Evolutionary conservation across 1,139 yeast species (phyloP).

Genomic region (Eremothecium gossypii): DNA sequence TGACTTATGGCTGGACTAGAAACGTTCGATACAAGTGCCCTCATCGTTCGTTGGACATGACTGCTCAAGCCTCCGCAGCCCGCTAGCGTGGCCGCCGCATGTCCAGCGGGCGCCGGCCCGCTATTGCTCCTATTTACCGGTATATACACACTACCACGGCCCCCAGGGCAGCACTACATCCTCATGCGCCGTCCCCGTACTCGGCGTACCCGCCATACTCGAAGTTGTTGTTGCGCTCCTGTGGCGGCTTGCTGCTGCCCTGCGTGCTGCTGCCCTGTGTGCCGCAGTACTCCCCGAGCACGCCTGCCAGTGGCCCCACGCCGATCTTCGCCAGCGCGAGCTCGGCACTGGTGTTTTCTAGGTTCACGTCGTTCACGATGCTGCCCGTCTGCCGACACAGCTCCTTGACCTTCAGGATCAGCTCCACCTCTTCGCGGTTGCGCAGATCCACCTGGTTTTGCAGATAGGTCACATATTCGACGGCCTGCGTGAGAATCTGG

Average conservation of each 20-base stretch:
- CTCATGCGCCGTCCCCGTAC: conserved; percentile 18
- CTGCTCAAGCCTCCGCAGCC: too few relatives aligned
- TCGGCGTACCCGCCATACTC: conserved; percentile 34
- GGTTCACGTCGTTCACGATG: conserved; percentile 33
- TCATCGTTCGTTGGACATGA: too few relatives aligned
- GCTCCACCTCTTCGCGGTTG: conserved; percentile 70
- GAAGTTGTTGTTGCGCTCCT: conserved; percentile 19
- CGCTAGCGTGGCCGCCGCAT: too few relatives aligned
- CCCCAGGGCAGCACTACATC: too few relatives aligned
- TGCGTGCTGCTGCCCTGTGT: conserved; percentile 8
- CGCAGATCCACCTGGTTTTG: conserved; percentile 71
- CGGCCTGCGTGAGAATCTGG: conserved; percentile 74
- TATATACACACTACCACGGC: too few relatives aligned
- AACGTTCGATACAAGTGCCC: too few relatives aligned
- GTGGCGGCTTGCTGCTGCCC: conserved; percentile 12
- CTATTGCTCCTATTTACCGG: too few relatives aligned
- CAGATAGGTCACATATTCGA: conserved; percentile 67
- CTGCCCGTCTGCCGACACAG: conserved; percentile 35
- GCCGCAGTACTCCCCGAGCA: conserved; percentile 5
- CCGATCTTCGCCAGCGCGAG: conserved; percentile 67
- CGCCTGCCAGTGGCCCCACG: conserved; percentile 63
- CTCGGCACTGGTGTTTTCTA: conserved; percentile 74
- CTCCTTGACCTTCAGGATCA: conserved; percentile 50
- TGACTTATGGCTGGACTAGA: too few relatives aligned
- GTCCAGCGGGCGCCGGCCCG: too few relatives aligned